These are phyloP conservation scores for Corniculantispora saksenae DNA, from an alignment of 2,329 filamentous ascomycete species.

Conservation along the genomic window DNA sequence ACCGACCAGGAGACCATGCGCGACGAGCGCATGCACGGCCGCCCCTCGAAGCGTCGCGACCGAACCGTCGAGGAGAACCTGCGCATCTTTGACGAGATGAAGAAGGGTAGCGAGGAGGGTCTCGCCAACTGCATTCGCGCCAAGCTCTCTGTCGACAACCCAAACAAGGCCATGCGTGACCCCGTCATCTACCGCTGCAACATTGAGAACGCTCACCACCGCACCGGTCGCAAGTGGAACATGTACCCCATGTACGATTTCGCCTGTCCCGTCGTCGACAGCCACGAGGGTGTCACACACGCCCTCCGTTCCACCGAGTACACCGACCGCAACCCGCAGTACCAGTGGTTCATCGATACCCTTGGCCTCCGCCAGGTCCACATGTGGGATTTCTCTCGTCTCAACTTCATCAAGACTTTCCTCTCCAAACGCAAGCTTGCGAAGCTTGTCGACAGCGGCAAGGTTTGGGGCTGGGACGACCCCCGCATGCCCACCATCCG, in stretches of 20 bases:
- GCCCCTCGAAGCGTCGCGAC: slow-evolving; percentile 79
- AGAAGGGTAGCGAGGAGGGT: slow-evolving; percentile 76
- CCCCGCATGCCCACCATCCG: slow-evolving; percentile 77
- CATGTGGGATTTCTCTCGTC: slow-evolving; percentile 82
- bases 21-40: slow-evolving; percentile 78
- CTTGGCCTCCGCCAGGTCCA: slow-evolving; percentile 74
- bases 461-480: slow-evolving; percentile 77
- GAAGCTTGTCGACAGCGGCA: slow-evolving; percentile 56
- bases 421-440: slow-evolving; percentile 84
- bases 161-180: slow-evolving; percentile 94
- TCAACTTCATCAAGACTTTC: slow-evolving; percentile 82
- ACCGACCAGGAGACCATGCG: slow-evolving; percentile 89
- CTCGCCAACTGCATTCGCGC: slow-evolving; percentile 88
- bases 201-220: slow-evolving; percentile 65
- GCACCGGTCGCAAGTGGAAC: slow-evolving; percentile 78
- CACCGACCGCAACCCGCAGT: slow-evolving; percentile 82
- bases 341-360: slow-evolving; percentile 80
- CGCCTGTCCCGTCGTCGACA: slow-evolving; percentile 79
- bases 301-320: slow-evolving; percentile 84
- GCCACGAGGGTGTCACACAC: slow-evolving; percentile 79
- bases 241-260: slow-evolving; percentile 89
- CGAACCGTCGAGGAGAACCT: slow-evolving; percentile 80
- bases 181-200: slow-evolving; percentile 95
- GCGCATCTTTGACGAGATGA: slow-evolving; percentile 90
- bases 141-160: slow-evolving; percentile 87